Evolutionary conservation across 331 rosid species (phyloP).

Genomic region (Pyracantha coccinea): DNA sequence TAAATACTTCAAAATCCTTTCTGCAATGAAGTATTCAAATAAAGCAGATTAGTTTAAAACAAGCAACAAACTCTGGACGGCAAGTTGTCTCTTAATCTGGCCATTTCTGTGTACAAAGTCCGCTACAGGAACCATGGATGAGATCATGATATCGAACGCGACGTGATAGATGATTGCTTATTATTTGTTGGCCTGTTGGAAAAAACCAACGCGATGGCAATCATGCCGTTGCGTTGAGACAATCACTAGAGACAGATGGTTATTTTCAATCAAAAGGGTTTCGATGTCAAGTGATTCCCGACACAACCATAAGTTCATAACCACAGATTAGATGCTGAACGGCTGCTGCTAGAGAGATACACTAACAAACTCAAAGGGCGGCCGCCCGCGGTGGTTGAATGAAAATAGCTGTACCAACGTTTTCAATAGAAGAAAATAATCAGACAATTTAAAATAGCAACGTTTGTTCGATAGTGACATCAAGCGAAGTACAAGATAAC

Average conservation of each 20-base stretch:
- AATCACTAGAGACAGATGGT: slow-evolving; percentile 1
- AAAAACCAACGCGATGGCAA: not conserved
- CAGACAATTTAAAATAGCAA: too few species aligned
- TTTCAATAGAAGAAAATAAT: too few species aligned
- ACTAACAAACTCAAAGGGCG: not conserved
- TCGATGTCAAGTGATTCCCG: not conserved
- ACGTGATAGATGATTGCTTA: not conserved
- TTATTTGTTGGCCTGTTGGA: slow-evolving; percentile 7
- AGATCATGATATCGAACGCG: not conserved
- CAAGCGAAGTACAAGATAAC: too few species aligned
- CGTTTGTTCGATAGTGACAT: too few species aligned
- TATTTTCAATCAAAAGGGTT: not conserved
- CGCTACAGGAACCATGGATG: not conserved
- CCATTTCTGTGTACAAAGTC: slow-evolving; percentile 17
- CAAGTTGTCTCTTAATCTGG: slow-evolving; percentile 9
- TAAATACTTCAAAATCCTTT: not conserved
- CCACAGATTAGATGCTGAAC: not conserved
- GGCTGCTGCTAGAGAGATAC: not conserved
- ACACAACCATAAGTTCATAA: not conserved
- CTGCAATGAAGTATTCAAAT: slow-evolving; percentile 10
- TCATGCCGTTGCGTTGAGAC: not conserved
- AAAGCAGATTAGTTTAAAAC: slow-evolving; percentile 8
- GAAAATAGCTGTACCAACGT: too few species aligned
- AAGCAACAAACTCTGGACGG: slow-evolving; percentile 20
- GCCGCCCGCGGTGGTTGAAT: too few species aligned